A percentile compares a stretch with the other conserved stretches of the same genome.
These are phyloP conservation scores for Calocera viscosa DNA, from an alignment of 768 basidiomycete species.

Conservation along the genomic window DNA sequence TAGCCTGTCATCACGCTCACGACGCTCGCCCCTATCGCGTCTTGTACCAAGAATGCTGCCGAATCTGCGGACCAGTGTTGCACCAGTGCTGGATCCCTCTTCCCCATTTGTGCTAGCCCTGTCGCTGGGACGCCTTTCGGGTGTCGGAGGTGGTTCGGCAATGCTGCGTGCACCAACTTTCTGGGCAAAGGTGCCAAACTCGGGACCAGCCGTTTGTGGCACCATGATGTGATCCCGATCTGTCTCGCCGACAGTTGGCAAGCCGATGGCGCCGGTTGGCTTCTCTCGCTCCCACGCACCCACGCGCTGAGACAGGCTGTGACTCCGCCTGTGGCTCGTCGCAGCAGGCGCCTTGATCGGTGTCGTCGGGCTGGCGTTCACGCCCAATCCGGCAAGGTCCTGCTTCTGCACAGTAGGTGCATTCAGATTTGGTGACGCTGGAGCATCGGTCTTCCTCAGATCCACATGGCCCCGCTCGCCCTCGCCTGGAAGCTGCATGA, in stretches of 20 bases:
- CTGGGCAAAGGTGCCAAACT: slow-evolving; percentile 42
- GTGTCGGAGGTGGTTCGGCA: not conserved
- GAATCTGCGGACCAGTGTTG: slow-evolving; percentile 5
- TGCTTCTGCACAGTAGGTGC: slow-evolving; percentile 11
- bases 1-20: not conserved
- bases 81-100: not conserved
- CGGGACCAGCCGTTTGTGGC: slow-evolving; percentile 54
- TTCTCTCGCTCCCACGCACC: slow-evolving; percentile 4
- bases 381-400: not conserved
- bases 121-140: not conserved
- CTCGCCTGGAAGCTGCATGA: slow-evolving; percentile 28
- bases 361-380: slow-evolving; percentile 22
- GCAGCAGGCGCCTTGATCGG: slow-evolving; percentile 32
- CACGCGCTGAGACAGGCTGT: slow-evolving; percentile 61
- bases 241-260: slow-evolving; percentile 50
- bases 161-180: slow-evolving; percentile 7
- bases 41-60: slow-evolving; percentile 10
- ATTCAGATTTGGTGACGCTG: not conserved
- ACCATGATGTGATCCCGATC: slow-evolving; percentile 28
- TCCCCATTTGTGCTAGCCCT: not conserved
- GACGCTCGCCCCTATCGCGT: not conserved
- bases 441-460: slow-evolving; percentile 23
- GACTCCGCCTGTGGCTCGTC: slow-evolving; percentile 67
- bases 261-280: slow-evolving; percentile 41
- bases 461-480: not conserved